Conservation (phyloP, 176 grass and related monocot genomes). For the Luzula sylvatica region DNA sequence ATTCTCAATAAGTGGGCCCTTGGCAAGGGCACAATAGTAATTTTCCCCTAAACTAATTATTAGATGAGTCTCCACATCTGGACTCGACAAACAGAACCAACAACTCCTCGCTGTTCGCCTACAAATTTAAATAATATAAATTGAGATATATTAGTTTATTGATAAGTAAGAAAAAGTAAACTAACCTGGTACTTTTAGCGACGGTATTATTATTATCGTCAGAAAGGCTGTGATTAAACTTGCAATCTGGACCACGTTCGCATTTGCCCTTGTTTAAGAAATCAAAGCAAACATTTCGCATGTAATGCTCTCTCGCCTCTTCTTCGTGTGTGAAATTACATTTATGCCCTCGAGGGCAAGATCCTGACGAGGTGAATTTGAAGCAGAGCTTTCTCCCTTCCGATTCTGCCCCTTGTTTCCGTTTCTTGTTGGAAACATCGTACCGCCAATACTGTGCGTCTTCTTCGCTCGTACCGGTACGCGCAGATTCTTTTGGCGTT, state of each 20-base stretch:
- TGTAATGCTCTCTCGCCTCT: conserved; percentile 50
- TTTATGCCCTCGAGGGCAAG: conserved; percentile 44
- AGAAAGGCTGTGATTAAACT: conserved; percentile 59
- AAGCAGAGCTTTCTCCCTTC: conserved; percentile 42
- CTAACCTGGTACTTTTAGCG: conserved; percentile 35
- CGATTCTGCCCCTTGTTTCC: conserved; percentile 44
- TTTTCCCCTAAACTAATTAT: conserved; percentile 66
- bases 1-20: conserved; percentile 72
- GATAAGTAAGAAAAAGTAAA: conserved; percentile 23
- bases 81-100: conserved; percentile 96
- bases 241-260: conserved; percentile 60
- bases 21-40: conserved; percentile 90
- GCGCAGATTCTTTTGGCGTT: conserved; percentile 39
- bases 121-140: conserved; percentile 22
- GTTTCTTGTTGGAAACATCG: conserved; percentile 63
- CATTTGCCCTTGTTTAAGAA: conserved; percentile 93
- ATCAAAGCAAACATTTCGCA: conserved; percentile 87
- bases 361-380: conserved; percentile 76
- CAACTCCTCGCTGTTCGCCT: conserved; percentile 46
- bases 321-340: conserved; percentile 67
- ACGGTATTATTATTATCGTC: conserved; percentile 30
- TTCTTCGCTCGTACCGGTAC: conserved; percentile 32
- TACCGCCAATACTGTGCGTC: conserved; percentile 86
- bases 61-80: conserved; percentile 80
- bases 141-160: too few species aligned